A percentile compares a stretch with the other conserved stretches of the same genome.
Evolutionary conservation across 2,329 filamentous ascomycete genomes (phyloP).

Genomic region (Hymenoscyphus scutula): DNA sequence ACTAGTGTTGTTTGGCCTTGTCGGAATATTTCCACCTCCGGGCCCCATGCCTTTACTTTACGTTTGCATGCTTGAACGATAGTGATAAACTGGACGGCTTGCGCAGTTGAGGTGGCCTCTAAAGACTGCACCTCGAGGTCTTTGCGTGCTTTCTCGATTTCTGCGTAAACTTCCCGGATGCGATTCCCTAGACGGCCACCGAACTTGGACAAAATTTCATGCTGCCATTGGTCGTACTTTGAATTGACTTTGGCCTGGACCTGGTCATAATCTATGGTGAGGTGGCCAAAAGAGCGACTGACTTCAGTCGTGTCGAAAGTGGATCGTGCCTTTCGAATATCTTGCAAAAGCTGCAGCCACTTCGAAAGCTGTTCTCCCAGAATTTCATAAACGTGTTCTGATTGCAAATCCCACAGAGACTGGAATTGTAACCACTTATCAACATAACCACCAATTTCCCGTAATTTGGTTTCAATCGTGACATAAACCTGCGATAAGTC

Average conservation of each 20-base stretch:
- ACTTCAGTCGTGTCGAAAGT: slow-evolving; percentile 98
- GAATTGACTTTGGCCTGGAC: slow-evolving; percentile 98
- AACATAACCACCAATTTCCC: slow-evolving; percentile 78
- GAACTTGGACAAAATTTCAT: slow-evolving; percentile 93
- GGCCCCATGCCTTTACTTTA: slow-evolving; percentile 90
- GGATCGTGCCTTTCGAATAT: slow-evolving; percentile 90
- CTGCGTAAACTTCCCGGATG: slow-evolving; percentile 88
- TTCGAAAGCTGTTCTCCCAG: slow-evolving; percentile 87
- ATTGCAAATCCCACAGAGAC: slow-evolving; percentile 95
- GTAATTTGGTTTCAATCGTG: slow-evolving; percentile 78
- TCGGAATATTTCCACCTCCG: slow-evolving; percentile 92
- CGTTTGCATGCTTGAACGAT: slow-evolving; percentile 95
- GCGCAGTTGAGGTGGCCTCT: slow-evolving; percentile 91
- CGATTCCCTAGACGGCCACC: slow-evolving; percentile 82
- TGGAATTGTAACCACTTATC: slow-evolving; percentile 99
- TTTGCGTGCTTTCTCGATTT: slow-evolving; percentile 85
- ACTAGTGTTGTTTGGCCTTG: slow-evolving; percentile 91
- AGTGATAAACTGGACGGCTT: slow-evolving; percentile 97
- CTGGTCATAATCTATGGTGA: slow-evolving; percentile 96
- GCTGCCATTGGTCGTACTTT: slow-evolving; percentile 99
- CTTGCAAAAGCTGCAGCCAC: slow-evolving; percentile 94
- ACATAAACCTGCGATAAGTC: slow-evolving; percentile 77
- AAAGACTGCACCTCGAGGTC: slow-evolving; percentile 90
- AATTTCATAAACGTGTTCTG: slow-evolving; percentile 90
- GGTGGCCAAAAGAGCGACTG: slow-evolving; percentile 86